Evolutionary conservation across 1,284 basidiomycete species (phyloP).

Genomic region (Irpex sp.): DNA sequence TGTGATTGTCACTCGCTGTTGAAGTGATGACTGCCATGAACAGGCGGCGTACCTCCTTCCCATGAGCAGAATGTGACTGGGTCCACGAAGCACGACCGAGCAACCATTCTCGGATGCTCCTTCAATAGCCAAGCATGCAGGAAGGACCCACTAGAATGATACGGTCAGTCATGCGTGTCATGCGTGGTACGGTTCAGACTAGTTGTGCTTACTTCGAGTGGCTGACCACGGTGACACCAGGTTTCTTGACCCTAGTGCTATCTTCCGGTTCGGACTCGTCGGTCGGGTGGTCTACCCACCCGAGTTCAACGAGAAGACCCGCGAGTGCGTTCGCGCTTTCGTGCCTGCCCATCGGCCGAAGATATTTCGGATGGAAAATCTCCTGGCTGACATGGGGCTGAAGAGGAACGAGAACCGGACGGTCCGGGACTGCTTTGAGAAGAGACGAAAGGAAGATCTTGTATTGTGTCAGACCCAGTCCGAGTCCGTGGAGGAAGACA

Average conservation of each 20-base stretch:
- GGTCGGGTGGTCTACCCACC: slow-evolving; percentile 46
- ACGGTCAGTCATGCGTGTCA: slow-evolving; percentile 11
- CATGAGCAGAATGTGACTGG: slow-evolving; percentile 87
- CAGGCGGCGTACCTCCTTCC: slow-evolving; percentile 67
- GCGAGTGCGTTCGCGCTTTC: slow-evolving; percentile 62
- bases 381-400: slow-evolving; percentile 86
- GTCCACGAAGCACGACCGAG: slow-evolving; percentile 84
- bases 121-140: slow-evolving; percentile 85
- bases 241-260: slow-evolving; percentile 1
- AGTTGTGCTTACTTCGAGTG: slow-evolving; percentile 74
- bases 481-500: slow-evolving; percentile 85
- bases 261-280: neutral
- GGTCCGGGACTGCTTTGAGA: slow-evolving; percentile 52
- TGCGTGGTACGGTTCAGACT: neutral
- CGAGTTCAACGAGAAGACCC: slow-evolving; percentile 55
- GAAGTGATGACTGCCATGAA: neutral
- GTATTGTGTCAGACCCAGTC: slow-evolving; percentile 76
- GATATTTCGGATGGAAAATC: slow-evolving; percentile 72
- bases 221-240: slow-evolving; percentile 74
- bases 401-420: slow-evolving; percentile 75
- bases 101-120: slow-evolving; percentile 62
- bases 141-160: slow-evolving; percentile 57
- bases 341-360: slow-evolving; percentile 63
- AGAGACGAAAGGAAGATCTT: slow-evolving; percentile 47
- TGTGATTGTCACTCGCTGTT: slow-evolving; percentile 1